Conservation (phyloP, 768 basidiomycete genomes). For the Pulveroboletus sp. region DNA sequence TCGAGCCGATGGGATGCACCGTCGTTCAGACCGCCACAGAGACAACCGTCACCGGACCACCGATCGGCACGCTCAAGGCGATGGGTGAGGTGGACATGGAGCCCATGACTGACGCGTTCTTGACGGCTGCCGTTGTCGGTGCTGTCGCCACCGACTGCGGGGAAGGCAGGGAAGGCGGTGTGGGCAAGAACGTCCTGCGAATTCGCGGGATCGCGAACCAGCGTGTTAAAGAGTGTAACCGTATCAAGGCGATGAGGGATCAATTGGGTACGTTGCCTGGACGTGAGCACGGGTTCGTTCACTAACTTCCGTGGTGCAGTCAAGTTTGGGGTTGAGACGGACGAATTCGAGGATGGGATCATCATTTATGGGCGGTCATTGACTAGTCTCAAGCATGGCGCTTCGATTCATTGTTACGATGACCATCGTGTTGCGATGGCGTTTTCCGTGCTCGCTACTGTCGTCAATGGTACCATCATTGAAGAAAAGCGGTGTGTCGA, state of each 20-base stretch:
- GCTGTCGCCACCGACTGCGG: conserved; percentile 71
- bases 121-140: conserved; percentile 89
- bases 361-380: conserved; percentile 80
- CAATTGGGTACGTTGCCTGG: conserved; percentile 64
- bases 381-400: conserved; percentile 56
- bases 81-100: conserved; percentile 84
- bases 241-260: conserved; percentile 95
- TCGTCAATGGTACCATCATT: conserved; percentile 69
- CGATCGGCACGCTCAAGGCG: conserved; percentile 71
- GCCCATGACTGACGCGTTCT: conserved; percentile 99
- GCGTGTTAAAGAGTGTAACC: conserved; percentile 96
- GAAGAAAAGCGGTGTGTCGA: conserved; percentile 98
- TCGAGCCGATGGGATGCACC: conserved; percentile 91
- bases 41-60: conserved; percentile 91
- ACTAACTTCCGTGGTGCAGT: conserved; percentile 39
- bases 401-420: conserved; percentile 91
- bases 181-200: conserved; percentile 50
- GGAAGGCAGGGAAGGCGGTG: conserved; percentile 29
- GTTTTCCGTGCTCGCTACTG: conserved; percentile 81
- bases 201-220: conserved; percentile 97
- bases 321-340: conserved; percentile 91
- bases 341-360: conserved; percentile 89
- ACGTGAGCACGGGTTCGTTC: too few relatives aligned
- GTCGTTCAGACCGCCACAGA: conserved; percentile 84
- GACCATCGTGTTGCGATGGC: conserved; percentile 99